Conservation (phyloP, 2,329 filamentous ascomycete genomes). For the Ceratocystiopsis sp. region DNA sequence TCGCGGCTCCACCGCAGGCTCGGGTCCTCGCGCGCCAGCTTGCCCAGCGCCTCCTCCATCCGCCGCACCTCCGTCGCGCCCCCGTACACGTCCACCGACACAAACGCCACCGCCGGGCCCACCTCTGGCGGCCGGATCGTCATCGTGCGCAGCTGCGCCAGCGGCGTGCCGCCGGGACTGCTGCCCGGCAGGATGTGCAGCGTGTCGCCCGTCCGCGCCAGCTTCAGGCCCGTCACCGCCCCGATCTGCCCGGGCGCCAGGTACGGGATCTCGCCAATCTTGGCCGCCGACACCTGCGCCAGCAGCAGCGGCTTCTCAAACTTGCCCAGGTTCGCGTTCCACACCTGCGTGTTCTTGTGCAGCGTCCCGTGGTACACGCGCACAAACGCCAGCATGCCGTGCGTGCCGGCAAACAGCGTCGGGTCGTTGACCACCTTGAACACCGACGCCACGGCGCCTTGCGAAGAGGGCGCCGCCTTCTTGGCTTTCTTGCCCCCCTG, state of each 20-base stretch:
- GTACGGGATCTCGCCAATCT: conserved; percentile 67
- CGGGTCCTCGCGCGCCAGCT: conserved; percentile 79
- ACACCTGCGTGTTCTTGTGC: conserved; percentile 56
- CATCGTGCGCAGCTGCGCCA: conserved; percentile 51
- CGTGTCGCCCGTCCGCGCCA: conserved; percentile 87
- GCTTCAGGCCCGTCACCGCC: conserved; percentile 77
- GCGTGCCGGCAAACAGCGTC: conserved; percentile 25
- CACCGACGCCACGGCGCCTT: conserved; percentile 42
- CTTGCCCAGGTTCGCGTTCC: conserved; percentile 71
- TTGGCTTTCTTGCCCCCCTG: conserved; percentile 13
- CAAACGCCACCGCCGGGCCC: conserved; percentile 88
- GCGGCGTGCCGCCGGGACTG: conserved; percentile 35
- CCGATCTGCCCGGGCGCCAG: conserved; percentile 83
- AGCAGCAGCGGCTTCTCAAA: conserved; percentile 67
- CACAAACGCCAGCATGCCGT: conserved; percentile 80
- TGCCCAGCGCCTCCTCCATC: conserved; percentile 56
- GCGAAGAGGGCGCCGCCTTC: conserved; percentile 6
- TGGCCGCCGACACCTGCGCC: conserved; percentile 76
- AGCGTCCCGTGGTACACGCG: conserved; percentile 78
- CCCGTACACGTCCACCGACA: conserved; percentile 60
- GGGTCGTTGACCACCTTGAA: conserved; percentile 93
- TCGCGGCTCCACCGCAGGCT: conserved; percentile 70
- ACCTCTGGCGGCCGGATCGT: conserved; percentile 79
- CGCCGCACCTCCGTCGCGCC: conserved; percentile 52
- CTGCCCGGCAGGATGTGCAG: conserved; percentile 51